A percentile compares a stretch with the other conserved stretches of the same genome.
phyloP scores from a whole-genome alignment of 2,329 filamentous ascomycete species.

The Chaetomium globosum region DNA sequence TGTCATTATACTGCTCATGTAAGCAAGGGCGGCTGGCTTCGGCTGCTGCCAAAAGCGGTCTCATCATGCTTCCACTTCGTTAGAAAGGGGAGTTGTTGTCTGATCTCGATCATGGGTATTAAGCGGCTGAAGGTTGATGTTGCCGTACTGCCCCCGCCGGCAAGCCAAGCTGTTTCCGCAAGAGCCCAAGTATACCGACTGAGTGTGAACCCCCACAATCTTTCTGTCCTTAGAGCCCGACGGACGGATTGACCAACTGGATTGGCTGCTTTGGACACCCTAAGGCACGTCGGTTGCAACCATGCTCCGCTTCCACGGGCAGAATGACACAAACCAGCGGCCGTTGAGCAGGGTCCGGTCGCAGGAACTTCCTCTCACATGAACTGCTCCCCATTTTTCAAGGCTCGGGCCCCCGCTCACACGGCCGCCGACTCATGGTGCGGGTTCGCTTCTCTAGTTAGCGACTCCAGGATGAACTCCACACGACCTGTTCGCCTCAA shows the following conservation, averaged over 20 bases:
- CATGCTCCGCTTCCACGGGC: conserved; percentile 27
- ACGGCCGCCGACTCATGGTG: conserved; percentile 2
- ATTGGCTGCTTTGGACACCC: conserved; percentile 1
- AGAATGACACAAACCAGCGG: conserved; percentile 12
- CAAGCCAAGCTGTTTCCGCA: not conserved
- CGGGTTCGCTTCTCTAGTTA: conserved; percentile 17
- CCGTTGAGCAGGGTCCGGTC: conserved; percentile 23
- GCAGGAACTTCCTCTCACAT: conserved; percentile 37
- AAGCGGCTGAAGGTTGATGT: not conserved
- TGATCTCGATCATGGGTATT: not conserved
- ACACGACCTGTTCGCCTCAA: conserved; percentile 21
- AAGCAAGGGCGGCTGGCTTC: conserved; percentile 13
- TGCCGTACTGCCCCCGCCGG: not conserved
- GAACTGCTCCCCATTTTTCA: conserved; percentile 30
- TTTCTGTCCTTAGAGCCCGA: not conserved
- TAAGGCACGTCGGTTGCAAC: conserved; percentile 24
- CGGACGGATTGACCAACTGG: conserved; percentile 7
- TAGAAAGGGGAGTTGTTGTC: not conserved
- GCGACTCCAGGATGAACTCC: conserved; percentile 21
- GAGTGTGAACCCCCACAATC: conserved; percentile 10
- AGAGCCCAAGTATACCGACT: not conserved
- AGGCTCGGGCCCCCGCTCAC: conserved; percentile 21
- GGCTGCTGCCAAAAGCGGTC: not conserved
- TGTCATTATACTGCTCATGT: conserved; percentile 27
- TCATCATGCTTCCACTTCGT: not conserved